Base-by-base conservation (phyloP, 1,284 basidiomycete species). In the Fomitopsis betulina region DNA sequence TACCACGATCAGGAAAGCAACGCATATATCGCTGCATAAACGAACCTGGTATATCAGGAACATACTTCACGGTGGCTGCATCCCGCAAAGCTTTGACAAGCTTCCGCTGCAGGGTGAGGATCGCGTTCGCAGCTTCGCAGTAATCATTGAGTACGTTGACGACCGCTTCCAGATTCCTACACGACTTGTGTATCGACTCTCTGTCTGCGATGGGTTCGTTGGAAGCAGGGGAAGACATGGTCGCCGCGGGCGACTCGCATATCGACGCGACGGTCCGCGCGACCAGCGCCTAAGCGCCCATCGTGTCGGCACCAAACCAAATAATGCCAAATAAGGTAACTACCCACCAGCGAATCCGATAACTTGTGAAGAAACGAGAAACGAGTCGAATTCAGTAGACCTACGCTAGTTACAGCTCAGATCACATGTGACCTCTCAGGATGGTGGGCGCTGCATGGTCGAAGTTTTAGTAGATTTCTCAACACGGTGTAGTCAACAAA, bases 181-280 rank as follows among this genome's bases (percentile, higher is more conserved):
- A 91, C 3, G 87, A 84, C 70, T 87, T 91, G 76, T 91, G 89
- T 21, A 91, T 80, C 61, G 91, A 89, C 17, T 74, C 67, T 43
- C 88, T 81, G 59, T 91, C 88, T 12, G 74, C 70, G 5, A 79
- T 60, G 30, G 60, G 19, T 10, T 49, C 53, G 32, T 37, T 38
- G 19, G 42, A 33, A 2, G 51, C 19, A 15, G 32, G 19, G 27
- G 52, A 52, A 25, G 64, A 58, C 66, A 67, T 67, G 43, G 4
- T 9, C n/a, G 58, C 39, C 33, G 45, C 19, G 23, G 49, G 35
- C 32, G 19, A 51, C 27, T 35, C 32, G 49, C 33, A 12, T 21
- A 51, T n/a, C 35, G 32, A 47, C 45, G 45, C 45, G 45, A 23
- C 45, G 35, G 45, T 6, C 45, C 45, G 23, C 45, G 45, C 25